Conservation (phyloP, 225 moss, liverwort and hornwort genomes). For the Physcomitrium patens region DNA sequence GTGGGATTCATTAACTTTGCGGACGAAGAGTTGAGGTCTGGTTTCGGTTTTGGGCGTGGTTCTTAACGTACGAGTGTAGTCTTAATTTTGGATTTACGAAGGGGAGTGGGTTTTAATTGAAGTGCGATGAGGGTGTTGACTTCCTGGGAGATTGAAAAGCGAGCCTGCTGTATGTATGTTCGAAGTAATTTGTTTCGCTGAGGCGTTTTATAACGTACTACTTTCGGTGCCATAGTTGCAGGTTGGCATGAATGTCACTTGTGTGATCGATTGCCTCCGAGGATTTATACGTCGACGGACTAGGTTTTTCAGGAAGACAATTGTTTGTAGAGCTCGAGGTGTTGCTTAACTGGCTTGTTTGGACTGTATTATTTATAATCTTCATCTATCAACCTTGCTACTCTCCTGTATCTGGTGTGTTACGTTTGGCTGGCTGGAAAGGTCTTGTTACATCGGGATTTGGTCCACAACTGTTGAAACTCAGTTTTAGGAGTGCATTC, state of each 20-base stretch:
- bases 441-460: neutral
- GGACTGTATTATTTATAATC: neutral
- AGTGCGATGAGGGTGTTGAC: too few species aligned
- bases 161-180: neutral
- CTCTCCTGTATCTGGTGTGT: neutral
- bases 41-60: neutral
- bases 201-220: neutral
- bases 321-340: neutral
- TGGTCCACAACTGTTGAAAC: neutral
- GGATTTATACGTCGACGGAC: conserved; percentile 16
- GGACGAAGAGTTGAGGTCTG: neutral
- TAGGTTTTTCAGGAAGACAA: conserved; percentile 17
- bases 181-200: too few species aligned
- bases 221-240: neutral
- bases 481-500: neutral
- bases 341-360: neutral
- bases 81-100: neutral
- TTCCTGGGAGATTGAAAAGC: neutral
- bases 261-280: neutral
- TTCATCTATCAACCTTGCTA: neutral
- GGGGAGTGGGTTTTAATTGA: neutral
- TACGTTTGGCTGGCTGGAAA: neutral
- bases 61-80: neutral
- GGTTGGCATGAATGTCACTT: neutral
- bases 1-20: too few species aligned